Evolutionary conservation across 2,329 filamentous ascomycete species (phyloP).

Genomic region (Ascomycota sp.): DNA sequence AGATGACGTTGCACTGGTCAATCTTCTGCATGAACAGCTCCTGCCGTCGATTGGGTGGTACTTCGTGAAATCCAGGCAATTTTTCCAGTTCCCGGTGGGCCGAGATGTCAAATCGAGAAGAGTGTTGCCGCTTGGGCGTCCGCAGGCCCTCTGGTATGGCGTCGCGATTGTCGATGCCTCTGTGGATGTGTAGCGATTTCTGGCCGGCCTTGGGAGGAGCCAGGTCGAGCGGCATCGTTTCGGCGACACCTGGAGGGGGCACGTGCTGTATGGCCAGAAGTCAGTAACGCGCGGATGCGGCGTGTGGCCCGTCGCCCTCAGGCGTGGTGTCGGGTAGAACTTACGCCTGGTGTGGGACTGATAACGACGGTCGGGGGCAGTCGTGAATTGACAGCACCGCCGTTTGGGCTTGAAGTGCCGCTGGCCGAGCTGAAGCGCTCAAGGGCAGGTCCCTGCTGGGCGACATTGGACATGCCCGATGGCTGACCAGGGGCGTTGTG

Average conservation of each 20-base stretch:
- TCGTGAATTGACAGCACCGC: constrained; percentile 11
- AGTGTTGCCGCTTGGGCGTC: constrained; percentile 90
- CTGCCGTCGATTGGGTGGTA: constrained; percentile 79
- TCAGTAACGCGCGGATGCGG: neutral
- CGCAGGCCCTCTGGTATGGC: constrained; percentile 73
- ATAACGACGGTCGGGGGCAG: constrained; percentile 78
- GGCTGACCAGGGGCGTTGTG: constrained; percentile 19
- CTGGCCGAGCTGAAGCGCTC: constrained; percentile 20
- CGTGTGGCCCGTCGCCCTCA: too few species aligned
- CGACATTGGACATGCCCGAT: constrained; percentile 14
- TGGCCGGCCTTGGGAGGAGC: constrained; percentile 77
- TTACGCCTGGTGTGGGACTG: constrained; percentile 78
- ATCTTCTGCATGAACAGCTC: constrained; percentile 99
- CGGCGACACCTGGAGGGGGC: constrained; percentile 74
- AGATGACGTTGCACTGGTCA: constrained; percentile 98
- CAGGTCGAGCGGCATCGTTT: constrained; percentile 95
- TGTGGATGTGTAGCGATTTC: constrained; percentile 74
- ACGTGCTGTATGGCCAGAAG: constrained; percentile 34
- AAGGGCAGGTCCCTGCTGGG: constrained; percentile 13
- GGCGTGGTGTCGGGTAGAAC: too few species aligned
- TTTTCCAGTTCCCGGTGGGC: constrained; percentile 93
- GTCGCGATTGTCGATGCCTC: constrained; percentile 75
- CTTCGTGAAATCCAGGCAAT: constrained; percentile 90
- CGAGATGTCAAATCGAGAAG: constrained; percentile 92
- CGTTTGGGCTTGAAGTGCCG: constrained; percentile 15